These are phyloP conservation scores for Coemansia furcata DNA, from an alignment of 192 early-diverging fungal species.

Conservation along the genomic window DNA sequence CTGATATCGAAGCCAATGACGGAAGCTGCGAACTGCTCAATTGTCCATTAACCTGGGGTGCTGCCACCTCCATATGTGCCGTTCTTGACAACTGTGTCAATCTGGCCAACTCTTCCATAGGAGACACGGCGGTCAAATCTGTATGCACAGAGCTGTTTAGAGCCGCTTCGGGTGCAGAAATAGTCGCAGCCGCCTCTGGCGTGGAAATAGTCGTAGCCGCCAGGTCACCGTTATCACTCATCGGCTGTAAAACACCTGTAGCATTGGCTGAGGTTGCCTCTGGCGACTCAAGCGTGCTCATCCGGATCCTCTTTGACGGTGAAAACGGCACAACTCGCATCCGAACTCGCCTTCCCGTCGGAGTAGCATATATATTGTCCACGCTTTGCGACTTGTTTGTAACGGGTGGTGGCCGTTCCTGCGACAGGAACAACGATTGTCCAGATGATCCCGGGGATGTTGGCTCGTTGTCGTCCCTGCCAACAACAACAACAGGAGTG, in stretches of 20 bases:
- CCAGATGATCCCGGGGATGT: background rate
- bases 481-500: slow-evolving; percentile 18
- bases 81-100: background rate
- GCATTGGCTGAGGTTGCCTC: background rate
- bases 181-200: background rate
- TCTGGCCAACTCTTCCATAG: background rate
- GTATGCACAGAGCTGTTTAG: background rate
- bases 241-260: background rate
- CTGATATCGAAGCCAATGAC: background rate
- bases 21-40: background rate
- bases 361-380: background rate
- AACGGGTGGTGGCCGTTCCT: background rate
- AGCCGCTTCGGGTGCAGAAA: background rate
- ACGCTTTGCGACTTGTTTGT: slow-evolving; percentile 4
- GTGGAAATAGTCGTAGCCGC: background rate
- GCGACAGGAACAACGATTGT: slow-evolving; percentile 1
- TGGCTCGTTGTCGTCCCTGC: background rate
- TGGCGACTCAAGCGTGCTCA: slow-evolving; percentile 22
- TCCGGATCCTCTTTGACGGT: slow-evolving; percentile 39
- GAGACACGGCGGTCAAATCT: background rate
- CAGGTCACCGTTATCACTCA: background rate
- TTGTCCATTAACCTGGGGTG: background rate
- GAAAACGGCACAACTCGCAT: slow-evolving; percentile 13
- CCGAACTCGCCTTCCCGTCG: background rate
- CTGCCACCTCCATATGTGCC: background rate